Evolutionary conservation across 148 eudicot species (phyloP).

Genomic region (Persicaria tinctoria): DNA sequence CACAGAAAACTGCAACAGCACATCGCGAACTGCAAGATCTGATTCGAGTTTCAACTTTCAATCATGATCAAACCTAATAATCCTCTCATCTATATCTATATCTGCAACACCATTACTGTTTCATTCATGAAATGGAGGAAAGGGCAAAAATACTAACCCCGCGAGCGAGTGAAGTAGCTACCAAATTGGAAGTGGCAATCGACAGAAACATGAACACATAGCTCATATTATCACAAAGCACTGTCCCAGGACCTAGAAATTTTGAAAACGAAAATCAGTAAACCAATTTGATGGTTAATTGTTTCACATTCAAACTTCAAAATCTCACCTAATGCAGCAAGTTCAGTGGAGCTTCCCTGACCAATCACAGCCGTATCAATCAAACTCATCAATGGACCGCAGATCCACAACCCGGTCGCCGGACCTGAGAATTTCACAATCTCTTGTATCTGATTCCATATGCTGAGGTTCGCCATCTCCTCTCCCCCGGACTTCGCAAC

Average conservation of each 20-base stretch:
- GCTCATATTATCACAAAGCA: conserved; percentile 73
- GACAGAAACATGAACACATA: conserved; percentile 93
- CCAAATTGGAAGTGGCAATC: conserved; percentile 91
- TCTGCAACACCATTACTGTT: background rate
- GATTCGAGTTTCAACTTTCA: too few relatives aligned
- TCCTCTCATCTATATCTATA: background rate
- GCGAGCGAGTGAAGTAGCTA: conserved; percentile 81
- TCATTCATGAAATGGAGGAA: background rate
- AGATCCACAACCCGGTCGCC: conserved; percentile 87
- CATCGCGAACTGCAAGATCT: background rate
- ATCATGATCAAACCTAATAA: too few relatives aligned
- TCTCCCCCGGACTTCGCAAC: conserved; percentile 14
- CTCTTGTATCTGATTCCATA: conserved; percentile 67
- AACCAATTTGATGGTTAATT: background rate
- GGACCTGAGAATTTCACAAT: conserved; percentile 89
- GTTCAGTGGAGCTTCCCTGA: conserved; percentile 71
- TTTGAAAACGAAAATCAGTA: background rate
- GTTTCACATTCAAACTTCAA: background rate
- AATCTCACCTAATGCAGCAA: conserved; percentile 77
- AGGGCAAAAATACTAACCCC: conserved; percentile 39
- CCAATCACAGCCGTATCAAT: conserved; percentile 94
- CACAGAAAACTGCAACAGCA: background rate
- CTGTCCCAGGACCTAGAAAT: conserved; percentile 89
- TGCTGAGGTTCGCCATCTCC: conserved; percentile 34
- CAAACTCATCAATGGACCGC: conserved; percentile 87